These are phyloP conservation scores for Eucalyptus melliodora DNA, from an alignment of 345 rosid genomes.

Conservation along the genomic window DNA sequence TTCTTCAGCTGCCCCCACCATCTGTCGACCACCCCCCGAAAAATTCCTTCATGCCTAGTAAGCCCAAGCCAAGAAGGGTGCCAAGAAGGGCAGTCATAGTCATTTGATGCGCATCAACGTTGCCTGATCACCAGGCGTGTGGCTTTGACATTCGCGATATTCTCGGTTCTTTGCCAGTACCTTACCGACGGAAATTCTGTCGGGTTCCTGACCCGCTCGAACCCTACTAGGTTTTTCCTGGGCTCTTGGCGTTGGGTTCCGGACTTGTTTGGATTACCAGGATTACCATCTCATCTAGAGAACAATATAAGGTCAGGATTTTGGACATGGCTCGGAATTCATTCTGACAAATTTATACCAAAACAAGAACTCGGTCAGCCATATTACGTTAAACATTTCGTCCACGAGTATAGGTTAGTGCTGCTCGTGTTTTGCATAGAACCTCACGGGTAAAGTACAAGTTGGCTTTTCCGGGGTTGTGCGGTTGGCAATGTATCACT, in stretches of 20 bases:
- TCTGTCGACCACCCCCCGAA: background rate
- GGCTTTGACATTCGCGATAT: background rate
- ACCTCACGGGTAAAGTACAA: background rate
- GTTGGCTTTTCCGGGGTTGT: background rate
- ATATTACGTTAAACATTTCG: background rate
- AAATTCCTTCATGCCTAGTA: background rate
- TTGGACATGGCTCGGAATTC: background rate
- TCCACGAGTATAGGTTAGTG: background rate
- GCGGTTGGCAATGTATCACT: background rate
- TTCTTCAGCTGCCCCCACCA: background rate
- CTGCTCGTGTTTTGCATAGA: background rate
- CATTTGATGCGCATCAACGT: background rate
- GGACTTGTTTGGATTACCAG: background rate
- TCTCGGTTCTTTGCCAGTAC: background rate
- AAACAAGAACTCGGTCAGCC: background rate
- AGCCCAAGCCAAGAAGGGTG: background rate
- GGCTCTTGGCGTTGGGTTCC: background rate
- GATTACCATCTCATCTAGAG: background rate
- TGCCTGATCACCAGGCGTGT: background rate
- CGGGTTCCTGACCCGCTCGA: background rate
- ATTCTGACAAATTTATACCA: background rate
- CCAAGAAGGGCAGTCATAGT: background rate
- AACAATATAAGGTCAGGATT: background rate
- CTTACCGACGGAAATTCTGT: background rate
- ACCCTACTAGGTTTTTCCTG: background rate